Evolutionary conservation across 257 asterid genomes (phyloP).

Genomic region (Solanum corneliomulleri): DNA sequence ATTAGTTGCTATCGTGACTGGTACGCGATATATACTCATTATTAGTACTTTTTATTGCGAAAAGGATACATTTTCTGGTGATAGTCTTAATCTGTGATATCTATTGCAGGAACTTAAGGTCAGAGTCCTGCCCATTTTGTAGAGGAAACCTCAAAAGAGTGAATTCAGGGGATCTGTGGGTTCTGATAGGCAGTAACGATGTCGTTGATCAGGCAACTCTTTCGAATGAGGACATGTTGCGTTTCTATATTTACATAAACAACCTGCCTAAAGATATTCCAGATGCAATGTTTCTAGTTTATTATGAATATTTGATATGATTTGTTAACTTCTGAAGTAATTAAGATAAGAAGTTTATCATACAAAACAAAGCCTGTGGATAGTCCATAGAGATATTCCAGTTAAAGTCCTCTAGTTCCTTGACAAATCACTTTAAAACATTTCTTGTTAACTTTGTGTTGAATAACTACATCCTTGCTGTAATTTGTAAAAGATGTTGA

Average conservation of each 20-base stretch:
- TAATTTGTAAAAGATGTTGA: not conserved
- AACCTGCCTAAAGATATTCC: conserved; percentile 50
- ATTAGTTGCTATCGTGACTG: conserved; percentile 80
- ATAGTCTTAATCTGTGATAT: not conserved
- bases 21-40: conserved; percentile 9
- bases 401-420: not conserved
- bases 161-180: conserved; percentile 49
- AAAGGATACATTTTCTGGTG: not conserved
- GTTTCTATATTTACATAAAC: conserved; percentile 41
- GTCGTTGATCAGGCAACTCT: conserved; percentile 43
- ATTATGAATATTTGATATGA: conserved; percentile 46
- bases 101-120: conserved; percentile 38
- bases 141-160: conserved; percentile 56
- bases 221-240: conserved; percentile 28
- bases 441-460: not conserved
- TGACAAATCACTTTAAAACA: not conserved
- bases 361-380: not conserved
- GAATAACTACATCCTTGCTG: not conserved
- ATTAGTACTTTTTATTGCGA: not conserved
- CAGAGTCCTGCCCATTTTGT: conserved; percentile 61
- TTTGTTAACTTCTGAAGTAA: not conserved
- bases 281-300: conserved; percentile 39
- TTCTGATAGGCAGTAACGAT: conserved; percentile 35
- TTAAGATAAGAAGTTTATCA: not conserved
- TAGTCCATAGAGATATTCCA: not conserved